These are phyloP conservation scores for Suhomyces bribrorum DNA, from an alignment of 1,139 yeast species.

Conservation along the genomic window DNA sequence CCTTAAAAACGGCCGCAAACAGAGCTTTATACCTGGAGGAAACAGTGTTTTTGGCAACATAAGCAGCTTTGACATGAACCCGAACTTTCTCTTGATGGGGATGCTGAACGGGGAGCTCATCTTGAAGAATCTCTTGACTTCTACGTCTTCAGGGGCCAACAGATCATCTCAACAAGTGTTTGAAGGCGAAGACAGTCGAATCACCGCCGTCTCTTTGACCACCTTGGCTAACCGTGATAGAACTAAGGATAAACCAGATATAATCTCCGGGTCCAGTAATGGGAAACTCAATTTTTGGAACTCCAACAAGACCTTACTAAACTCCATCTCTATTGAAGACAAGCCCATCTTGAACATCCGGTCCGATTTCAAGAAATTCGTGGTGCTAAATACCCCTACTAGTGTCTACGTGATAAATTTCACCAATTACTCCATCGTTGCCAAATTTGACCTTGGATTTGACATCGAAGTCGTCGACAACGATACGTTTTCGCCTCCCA, in stretches of 20 bases:
- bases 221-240: slow-evolving; percentile 23
- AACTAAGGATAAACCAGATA: slow-evolving; percentile 26
- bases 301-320: slow-evolving; percentile 24
- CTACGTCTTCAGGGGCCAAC: slow-evolving; percentile 33
- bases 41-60: slow-evolving; percentile 23
- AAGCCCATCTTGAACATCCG: slow-evolving; percentile 26
- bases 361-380: slow-evolving; percentile 33
- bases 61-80: slow-evolving; percentile 29
- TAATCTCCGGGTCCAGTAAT: slow-evolving; percentile 27
- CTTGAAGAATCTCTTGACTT: slow-evolving; percentile 35
- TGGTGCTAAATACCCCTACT: slow-evolving; percentile 25
- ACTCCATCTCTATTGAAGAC: slow-evolving; percentile 15
- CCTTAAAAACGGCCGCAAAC: slow-evolving; percentile 43
- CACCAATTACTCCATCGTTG: slow-evolving; percentile 15
- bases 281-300: slow-evolving; percentile 35
- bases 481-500: slow-evolving; percentile 7
- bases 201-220: slow-evolving; percentile 27
- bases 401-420: slow-evolving; percentile 26
- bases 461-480: slow-evolving; percentile 12
- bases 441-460: slow-evolving; percentile 17
- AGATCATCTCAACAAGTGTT: slow-evolving; percentile 25
- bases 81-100: slow-evolving; percentile 38
- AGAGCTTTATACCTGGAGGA: slow-evolving; percentile 45
- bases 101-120: slow-evolving; percentile 31
- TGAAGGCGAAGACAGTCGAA: slow-evolving; percentile 15